These are phyloP conservation scores for Sphaerulina populicola DNA, from an alignment of 2,329 filamentous ascomycete species.

Conservation along the genomic window DNA sequence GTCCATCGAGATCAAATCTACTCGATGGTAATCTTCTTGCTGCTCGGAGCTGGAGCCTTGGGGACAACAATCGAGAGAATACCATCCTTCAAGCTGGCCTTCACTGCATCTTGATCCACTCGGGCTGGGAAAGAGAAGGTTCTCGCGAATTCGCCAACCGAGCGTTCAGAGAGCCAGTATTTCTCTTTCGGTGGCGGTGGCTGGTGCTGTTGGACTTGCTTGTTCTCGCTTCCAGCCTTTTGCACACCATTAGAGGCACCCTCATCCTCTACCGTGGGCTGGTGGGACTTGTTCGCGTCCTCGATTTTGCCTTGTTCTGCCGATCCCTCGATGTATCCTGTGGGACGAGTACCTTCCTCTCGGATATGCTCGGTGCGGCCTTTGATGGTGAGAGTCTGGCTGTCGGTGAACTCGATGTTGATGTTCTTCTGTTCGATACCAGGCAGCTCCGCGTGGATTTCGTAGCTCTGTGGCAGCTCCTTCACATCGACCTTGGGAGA, in stretches of 20 bases:
- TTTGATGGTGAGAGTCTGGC: slow-evolving; percentile 62
- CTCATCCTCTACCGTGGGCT: slow-evolving; percentile 61
- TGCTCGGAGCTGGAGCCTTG: slow-evolving; percentile 43
- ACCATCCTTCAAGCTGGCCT: slow-evolving; percentile 53
- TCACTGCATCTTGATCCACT: slow-evolving; percentile 54
- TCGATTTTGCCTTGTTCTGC: slow-evolving; percentile 26
- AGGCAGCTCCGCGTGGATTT: slow-evolving; percentile 72
- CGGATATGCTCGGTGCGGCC: slow-evolving; percentile 60
- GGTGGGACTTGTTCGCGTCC: slow-evolving; percentile 35
- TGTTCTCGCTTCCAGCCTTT: slow-evolving; percentile 30
- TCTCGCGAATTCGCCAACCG: slow-evolving; percentile 52
- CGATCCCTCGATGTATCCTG: slow-evolving; percentile 37
- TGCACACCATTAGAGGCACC: slow-evolving; percentile 15
- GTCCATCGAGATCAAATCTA: slow-evolving; percentile 29
- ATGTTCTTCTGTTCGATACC: slow-evolving; percentile 67
- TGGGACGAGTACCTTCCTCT: slow-evolving; percentile 47
- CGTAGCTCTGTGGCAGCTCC: slow-evolving; percentile 59
- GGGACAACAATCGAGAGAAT: slow-evolving; percentile 51
- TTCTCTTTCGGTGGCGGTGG: slow-evolving; percentile 32
- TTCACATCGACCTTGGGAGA: slow-evolving; percentile 70
- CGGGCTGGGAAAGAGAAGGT: slow-evolving; percentile 51
- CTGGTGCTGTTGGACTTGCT: slow-evolving; percentile 20
- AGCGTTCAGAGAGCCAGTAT: slow-evolving; percentile 62
- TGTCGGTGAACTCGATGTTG: slow-evolving; percentile 69
- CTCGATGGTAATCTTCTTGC: slow-evolving; percentile 51